Base-by-base conservation (phyloP, 1,139 yeast species). In the Lodderomyces metapsilosis region DNA sequence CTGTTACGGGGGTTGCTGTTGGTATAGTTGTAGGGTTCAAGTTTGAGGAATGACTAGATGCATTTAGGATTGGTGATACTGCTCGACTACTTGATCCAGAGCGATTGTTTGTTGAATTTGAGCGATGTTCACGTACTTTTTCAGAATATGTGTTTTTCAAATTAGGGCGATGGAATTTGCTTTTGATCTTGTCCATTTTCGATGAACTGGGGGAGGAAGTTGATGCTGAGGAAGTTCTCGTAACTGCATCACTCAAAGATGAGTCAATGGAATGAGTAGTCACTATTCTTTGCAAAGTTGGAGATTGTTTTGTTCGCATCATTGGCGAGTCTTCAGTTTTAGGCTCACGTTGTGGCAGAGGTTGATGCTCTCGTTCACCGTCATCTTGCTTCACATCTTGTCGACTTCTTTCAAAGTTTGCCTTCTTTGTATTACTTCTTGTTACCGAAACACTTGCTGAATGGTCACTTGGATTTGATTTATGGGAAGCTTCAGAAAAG, bases 101-200 rank as follows among this genome's bases (percentile, higher is more conserved):
- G 15, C 40, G 36, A 37, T 31, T 43, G 21, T 35, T 37, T 12
- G 54, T 54, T 11, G 64, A 60, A 42, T 61, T 65, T 1, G 71
- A 62, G 22, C 73, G 50, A 42, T 62, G 57, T 38, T 62, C 64
- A 35, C 58, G 63, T 16, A 66, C 68, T 37, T 61, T 71, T 36
- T 57, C 58, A 2, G 69, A 62, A 50, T 68, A 68, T 2, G 68
- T 56, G 39, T 61, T 61, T 32, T 59, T 54, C 33, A 43, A 36
- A 37, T 37, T 37, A 6, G 35, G n/a, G 12, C 36, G 27, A 16
- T 37, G 40, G 17, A 37, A 31, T 15, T 30, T 3, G 53, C 31
- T 36, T 28, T 42, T 24, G 55, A 47, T 20, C 15, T 37, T 57
- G 25, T 62, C 55, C 55, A 64, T 57, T 43, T 59, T 62, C 1